Base-by-base conservation (phyloP, 2,329 filamentous ascomycete genomes). In the Neofusicoccum sp. region DNA sequence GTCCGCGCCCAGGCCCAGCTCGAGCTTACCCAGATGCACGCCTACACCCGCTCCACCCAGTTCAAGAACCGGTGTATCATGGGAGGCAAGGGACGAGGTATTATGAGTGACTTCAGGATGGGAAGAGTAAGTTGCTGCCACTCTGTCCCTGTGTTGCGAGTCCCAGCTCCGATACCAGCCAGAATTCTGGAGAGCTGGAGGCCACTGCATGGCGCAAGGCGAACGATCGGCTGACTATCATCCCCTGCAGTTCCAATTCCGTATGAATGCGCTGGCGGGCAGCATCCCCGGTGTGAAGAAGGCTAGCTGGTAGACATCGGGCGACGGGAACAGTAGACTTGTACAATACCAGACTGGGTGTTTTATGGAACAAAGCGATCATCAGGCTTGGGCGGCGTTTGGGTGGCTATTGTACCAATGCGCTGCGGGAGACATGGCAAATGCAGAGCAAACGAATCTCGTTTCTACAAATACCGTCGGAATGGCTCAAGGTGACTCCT, bases 31-130 rank as follows among this genome's bases (percentile, higher is more conserved):
- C 89, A 96, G 78, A 97, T 98, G 93, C 93, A 97, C 80, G 87
- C 86, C 81, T 98, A 98, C 78, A 98, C 95, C 36, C 85, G 93
- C 63, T 86, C 91, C 62, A 96, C 93, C 53, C 93, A 97, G 81
- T 93, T 99, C 75, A 88, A 89, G 75, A 98, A 97, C 78, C 82
- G 95, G 67, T 99, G 95, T 80, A 88, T 96, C 58, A 84, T 93
- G 74, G 92, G 92, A 66, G 95, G 95, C n/a, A 92, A 91, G 75
- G 89, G 89, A 16, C 84, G 91, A 67, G 91, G 92, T 88, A 83
- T 99, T n/a, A 82, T 98, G 66, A 86, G 91, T 61, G 93, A 95
- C 72, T 99, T 99, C 71, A 91, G 92, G 77, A 84, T 99, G 83
- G 87, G 89, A 62, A 85, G 93, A 80, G 93, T 98, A 84, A 74